phyloP scores from a whole-genome alignment of 352 stramenopile genomes.

The Phytophthora agathidicida region DNA sequence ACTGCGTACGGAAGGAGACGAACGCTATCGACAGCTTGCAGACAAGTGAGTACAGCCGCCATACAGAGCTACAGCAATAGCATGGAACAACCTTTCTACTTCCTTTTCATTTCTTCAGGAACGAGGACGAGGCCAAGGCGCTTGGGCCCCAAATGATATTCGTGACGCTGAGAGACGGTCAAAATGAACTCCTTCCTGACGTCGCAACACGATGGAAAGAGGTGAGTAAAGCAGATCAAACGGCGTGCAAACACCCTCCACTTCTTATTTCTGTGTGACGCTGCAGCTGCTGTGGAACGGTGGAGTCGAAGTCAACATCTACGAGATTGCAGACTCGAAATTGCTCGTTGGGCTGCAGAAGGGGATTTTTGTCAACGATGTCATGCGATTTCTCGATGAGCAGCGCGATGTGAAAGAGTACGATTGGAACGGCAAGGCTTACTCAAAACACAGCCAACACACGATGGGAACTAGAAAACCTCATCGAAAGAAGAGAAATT shows the following conservation, averaged over 20 bases:
- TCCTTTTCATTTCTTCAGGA: conserved; percentile 22
- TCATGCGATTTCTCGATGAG: conserved; percentile 54
- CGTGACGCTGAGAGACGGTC: conserved; percentile 50
- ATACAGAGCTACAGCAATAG: neutral
- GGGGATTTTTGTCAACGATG: conserved; percentile 51
- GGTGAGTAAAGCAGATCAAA: conserved; percentile 28
- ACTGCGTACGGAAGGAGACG: conserved; percentile 49
- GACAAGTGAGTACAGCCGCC: conserved; percentile 35
- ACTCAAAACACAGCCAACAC: conserved; percentile 14
- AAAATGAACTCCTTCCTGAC: conserved; percentile 36
- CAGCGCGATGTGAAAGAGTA: conserved; percentile 64
- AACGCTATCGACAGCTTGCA: conserved; percentile 55
- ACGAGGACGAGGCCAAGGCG: conserved; percentile 45
- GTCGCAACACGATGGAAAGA: conserved; percentile 80
- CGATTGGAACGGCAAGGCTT: conserved; percentile 67
- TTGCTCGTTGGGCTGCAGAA: conserved; percentile 73
- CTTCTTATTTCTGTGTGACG: conserved; percentile 1
- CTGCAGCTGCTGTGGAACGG: conserved; percentile 77
- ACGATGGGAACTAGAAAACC: conserved; percentile 19
- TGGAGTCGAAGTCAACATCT: conserved; percentile 70
- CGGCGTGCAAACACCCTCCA: neutral
- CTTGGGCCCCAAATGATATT: conserved; percentile 85
- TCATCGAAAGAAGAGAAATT: conserved; percentile 10
- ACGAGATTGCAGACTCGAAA: conserved; percentile 63
- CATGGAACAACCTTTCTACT: conserved; percentile 2